Evolutionary conservation across 177 flowering plant species (phyloP).

Genomic region (Vitis hybrid): DNA sequence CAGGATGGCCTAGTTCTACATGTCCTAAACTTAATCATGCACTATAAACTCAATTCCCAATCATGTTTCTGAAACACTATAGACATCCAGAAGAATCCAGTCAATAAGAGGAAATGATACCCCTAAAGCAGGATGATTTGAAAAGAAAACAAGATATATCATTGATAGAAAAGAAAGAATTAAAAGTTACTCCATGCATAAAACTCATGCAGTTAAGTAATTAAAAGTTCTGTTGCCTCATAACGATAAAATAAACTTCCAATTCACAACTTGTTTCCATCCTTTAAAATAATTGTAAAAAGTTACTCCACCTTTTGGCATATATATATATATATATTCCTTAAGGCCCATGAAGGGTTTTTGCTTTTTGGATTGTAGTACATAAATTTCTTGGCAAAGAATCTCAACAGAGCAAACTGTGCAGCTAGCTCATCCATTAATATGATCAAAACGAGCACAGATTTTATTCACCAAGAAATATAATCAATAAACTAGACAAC

Average conservation of each 20-base stretch:
- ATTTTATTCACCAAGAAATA: not conserved
- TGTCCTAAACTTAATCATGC: not conserved
- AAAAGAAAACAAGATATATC: not conserved
- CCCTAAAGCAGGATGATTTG: not conserved
- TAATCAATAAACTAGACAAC: constrained; percentile 30
- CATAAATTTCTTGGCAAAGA: too few relatives aligned
- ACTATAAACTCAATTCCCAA: too few relatives aligned
- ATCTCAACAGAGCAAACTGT: not conserved
- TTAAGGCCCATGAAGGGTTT: too few relatives aligned
- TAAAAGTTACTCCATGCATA: not conserved
- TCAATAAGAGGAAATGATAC: not conserved
- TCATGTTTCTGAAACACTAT: too few relatives aligned
- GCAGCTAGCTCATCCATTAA: not conserved
- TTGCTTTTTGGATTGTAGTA: too few relatives aligned
- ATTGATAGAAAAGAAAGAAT: too few relatives aligned
- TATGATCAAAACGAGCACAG: not conserved
- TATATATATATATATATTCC: too few relatives aligned
- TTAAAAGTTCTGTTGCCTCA: not conserved
- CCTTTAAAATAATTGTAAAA: not conserved
- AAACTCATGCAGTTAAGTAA: not conserved
- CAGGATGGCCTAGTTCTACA: not conserved
- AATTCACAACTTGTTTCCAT: not conserved
- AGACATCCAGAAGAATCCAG: not conserved
- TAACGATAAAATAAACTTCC: not conserved
- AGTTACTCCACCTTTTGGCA: too few relatives aligned